Percentiles rank a stretch among this genome's conserved stretches.
Evolutionary conservation across 208 protist species (phyloP).

Genomic region (Crithidia acanthocephali): DNA sequence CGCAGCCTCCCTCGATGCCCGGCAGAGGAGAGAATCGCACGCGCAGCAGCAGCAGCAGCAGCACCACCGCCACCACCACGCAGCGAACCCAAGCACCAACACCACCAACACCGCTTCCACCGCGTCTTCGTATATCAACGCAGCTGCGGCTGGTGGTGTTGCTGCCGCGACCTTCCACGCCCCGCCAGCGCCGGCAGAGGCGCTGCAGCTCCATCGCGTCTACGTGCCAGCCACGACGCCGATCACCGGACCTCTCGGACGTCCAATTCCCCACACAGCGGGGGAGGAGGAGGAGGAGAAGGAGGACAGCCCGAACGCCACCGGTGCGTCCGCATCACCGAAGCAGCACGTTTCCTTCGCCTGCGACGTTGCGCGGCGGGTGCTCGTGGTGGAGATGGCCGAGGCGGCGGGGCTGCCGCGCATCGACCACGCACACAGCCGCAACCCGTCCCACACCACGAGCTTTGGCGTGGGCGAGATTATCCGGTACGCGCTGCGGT

Average conservation of each 20-base stretch:
- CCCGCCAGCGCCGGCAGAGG: neutral
- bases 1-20: neutral
- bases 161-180: neutral
- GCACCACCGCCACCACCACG: no score
- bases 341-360: constrained; percentile 51
- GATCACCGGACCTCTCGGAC: constrained; percentile 65
- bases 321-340: neutral
- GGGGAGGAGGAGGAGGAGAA: no score
- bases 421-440: constrained; percentile 37
- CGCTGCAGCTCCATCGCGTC: constrained; percentile 23
- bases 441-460: constrained; percentile 62
- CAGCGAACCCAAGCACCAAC: no score
- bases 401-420: constrained; percentile 68
- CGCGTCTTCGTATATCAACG: neutral
- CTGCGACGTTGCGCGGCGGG: constrained; percentile 41
- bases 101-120: neutral
- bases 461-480: constrained; percentile 81
- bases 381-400: constrained; percentile 83
- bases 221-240: constrained; percentile 21
- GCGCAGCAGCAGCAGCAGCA: neutral
- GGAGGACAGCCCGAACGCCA: no score
- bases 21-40: neutral
- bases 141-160: neutral
- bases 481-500: constrained; percentile 54
- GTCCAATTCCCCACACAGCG: constrained; percentile 16